These are phyloP conservation scores for Aspergillus intermedius DNA, from an alignment of 2,329 filamentous ascomycete species.

Conservation along the genomic window DNA sequence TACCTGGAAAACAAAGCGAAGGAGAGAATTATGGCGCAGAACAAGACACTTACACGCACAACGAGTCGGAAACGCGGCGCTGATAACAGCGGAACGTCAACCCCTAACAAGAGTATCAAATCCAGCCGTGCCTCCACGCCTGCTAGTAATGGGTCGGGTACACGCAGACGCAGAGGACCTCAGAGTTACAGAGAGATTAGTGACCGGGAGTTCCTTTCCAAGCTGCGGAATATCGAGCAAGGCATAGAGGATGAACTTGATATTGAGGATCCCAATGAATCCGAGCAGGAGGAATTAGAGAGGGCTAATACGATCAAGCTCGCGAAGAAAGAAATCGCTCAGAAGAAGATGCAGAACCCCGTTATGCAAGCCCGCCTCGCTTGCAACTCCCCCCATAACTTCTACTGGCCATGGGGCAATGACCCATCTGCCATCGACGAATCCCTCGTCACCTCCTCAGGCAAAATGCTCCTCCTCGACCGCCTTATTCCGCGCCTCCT, in stretches of 20 bases:
- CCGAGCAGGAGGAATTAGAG: constrained; percentile 57
- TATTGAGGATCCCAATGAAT: constrained; percentile 34
- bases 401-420: constrained; percentile 82
- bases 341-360: constrained; percentile 89
- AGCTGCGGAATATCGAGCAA: constrained; percentile 43
- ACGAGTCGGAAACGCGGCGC: constrained; percentile 55
- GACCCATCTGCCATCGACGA: constrained; percentile 62
- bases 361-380: constrained; percentile 85
- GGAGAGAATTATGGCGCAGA: constrained; percentile 40
- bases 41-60: constrained; percentile 29
- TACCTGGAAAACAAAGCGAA: constrained; percentile 48
- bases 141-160: constrained; percentile 44
- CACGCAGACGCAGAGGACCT: constrained; percentile 46
- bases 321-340: constrained; percentile 79
- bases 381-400: constrained; percentile 92
- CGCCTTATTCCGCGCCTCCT: constrained; percentile 74
- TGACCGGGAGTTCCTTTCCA: constrained; percentile 77
- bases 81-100: constrained; percentile 36
- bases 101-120: constrained; percentile 64
- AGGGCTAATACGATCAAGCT: constrained; percentile 63
- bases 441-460: constrained; percentile 75
- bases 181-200: constrained; percentile 64
- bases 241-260: constrained; percentile 56
- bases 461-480: constrained; percentile 94
- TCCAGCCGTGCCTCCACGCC: constrained; percentile 72